Conservation (phyloP, 805 yeast genomes). For the Metschnikowia kofuensis region DNA sequence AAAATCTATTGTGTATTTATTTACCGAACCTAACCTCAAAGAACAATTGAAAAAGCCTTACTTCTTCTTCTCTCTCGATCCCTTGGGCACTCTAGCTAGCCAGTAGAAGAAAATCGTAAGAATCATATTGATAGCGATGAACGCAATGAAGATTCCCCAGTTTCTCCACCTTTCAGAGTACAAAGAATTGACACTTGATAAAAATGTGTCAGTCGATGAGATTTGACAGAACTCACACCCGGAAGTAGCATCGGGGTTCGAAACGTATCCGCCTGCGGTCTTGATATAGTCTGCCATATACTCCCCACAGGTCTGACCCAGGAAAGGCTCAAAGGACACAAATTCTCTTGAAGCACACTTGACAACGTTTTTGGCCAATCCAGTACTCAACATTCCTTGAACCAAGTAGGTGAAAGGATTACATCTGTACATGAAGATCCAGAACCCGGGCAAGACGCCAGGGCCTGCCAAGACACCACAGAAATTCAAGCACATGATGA, state of each 20-base stretch:
- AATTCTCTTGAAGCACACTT: conserved; percentile 39
- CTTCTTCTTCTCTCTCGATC: conserved; percentile 36
- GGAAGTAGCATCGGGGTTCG: conserved; percentile 51
- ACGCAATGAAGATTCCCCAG: conserved; percentile 54
- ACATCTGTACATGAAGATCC: conserved; percentile 78
- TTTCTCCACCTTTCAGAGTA: conserved; percentile 62
- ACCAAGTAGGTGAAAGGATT: conserved; percentile 69
- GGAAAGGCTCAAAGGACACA: conserved; percentile 38
- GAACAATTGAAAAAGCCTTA: neutral
- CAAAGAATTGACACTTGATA: conserved; percentile 43
- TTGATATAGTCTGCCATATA: conserved; percentile 47
- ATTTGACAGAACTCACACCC: conserved; percentile 63
- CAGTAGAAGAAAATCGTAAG: conserved; percentile 45
- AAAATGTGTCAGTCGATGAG: conserved; percentile 55
- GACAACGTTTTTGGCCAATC: conserved; percentile 49
- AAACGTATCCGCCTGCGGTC: conserved; percentile 52
- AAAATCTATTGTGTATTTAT: neutral
- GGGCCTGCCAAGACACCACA: conserved; percentile 74
- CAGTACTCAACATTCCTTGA: conserved; percentile 36
- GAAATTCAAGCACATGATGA: conserved; percentile 48
- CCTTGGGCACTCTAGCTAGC: conserved; percentile 75
- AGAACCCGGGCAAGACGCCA: conserved; percentile 67
- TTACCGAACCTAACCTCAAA: no score
- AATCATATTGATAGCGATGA: conserved; percentile 37
- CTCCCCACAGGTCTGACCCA: conserved; percentile 61